These are phyloP conservation scores for Mycena filopes DNA, from an alignment of 768 basidiomycete genomes.

Conservation along the genomic window DNA sequence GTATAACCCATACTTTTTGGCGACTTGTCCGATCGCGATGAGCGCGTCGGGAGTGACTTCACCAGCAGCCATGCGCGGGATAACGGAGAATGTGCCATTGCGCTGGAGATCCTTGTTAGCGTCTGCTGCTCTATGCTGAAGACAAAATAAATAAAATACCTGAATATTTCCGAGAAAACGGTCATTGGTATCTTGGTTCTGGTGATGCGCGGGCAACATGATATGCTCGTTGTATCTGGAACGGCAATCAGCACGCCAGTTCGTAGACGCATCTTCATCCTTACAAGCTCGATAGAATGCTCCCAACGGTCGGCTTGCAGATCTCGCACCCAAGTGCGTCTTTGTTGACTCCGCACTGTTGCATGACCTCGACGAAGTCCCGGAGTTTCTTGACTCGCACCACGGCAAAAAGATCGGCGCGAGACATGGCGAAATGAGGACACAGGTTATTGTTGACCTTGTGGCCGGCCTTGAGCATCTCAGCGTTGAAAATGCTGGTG, in stretches of 20 bases:
- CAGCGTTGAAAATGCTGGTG: constrained; percentile 57
- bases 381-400: constrained; percentile 70
- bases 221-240: constrained; percentile 69
- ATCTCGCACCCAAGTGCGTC: constrained; percentile 74
- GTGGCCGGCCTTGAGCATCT: constrained; percentile 76
- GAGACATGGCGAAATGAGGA: constrained; percentile 69
- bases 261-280: no score
- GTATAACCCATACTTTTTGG: constrained; percentile 74
- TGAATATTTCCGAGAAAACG: constrained; percentile 79
- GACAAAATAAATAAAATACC: no score
- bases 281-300: constrained; percentile 56
- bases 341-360: constrained; percentile 55
- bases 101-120: constrained; percentile 37
- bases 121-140: no score
- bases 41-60: constrained; percentile 77
- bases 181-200: constrained; percentile 81
- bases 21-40: constrained; percentile 71
- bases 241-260: no score
- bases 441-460: constrained; percentile 70
- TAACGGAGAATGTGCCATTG: constrained; percentile 76
- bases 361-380: constrained; percentile 67
- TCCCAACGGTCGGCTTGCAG: constrained; percentile 76
- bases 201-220: constrained; percentile 69
- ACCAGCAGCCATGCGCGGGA: constrained; percentile 77
- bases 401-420: constrained; percentile 74